A percentile compares a stretch with the other conserved stretches of the same genome.
phyloP scores from a whole-genome alignment of 768 basidiomycete species.

The Austroboletus eburneus region DNA sequence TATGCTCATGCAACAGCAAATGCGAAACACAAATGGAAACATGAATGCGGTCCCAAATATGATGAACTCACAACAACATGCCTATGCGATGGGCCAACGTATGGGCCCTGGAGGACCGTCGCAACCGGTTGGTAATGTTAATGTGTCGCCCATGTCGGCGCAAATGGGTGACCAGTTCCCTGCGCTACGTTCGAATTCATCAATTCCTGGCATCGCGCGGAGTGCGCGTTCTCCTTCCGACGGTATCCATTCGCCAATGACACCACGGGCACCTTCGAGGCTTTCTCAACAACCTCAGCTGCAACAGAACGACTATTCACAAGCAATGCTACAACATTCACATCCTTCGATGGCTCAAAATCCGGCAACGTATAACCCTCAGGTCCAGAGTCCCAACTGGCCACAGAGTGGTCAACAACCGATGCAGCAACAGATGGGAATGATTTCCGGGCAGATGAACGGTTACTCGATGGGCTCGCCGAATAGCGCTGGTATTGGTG shows the following conservation, averaged over 20 bases:
- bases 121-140: slow-evolving; percentile 21
- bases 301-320: slow-evolving; percentile 41
- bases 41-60: slow-evolving; percentile 25
- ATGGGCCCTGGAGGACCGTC: slow-evolving; percentile 41
- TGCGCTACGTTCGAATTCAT: slow-evolving; percentile 51
- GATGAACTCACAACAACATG: slow-evolving; percentile 33
- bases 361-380: slow-evolving; percentile 23
- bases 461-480: slow-evolving; percentile 35
- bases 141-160: slow-evolving; percentile 42
- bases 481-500: slow-evolving; percentile 29
- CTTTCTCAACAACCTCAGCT: slow-evolving; percentile 44
- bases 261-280: slow-evolving; percentile 34
- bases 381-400: slow-evolving; percentile 40
- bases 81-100: slow-evolving; percentile 40
- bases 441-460: slow-evolving; percentile 36
- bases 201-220: slow-evolving; percentile 72
- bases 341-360: slow-evolving; percentile 32
- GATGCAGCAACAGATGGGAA: slow-evolving; percentile 38
- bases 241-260: slow-evolving; percentile 42
- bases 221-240: slow-evolving; percentile 76
- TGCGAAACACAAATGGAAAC: slow-evolving; percentile 25
- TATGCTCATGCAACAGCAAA: slow-evolving; percentile 36
- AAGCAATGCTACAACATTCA: slow-evolving; percentile 35
- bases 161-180: slow-evolving; percentile 42
- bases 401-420: slow-evolving; percentile 55